Base-by-base conservation (phyloP, 345 rosid species). In the Hypericum perforatum region DNA sequence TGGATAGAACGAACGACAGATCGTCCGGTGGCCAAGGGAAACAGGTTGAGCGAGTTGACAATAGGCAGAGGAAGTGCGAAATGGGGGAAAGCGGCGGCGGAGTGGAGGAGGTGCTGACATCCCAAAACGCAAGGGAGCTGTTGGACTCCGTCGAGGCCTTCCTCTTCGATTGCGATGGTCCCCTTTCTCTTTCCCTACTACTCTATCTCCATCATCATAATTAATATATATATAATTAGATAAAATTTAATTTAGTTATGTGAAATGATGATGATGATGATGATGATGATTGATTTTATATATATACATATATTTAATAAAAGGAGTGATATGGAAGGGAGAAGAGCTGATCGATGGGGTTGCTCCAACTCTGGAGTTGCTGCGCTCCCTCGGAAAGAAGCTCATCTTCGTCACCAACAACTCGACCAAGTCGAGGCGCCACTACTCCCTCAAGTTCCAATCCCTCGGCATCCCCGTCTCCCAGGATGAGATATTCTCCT, bases 291-390 rank as follows among this genome's bases (percentile, higher is more conserved):
- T n/a, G n/a, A n/a, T n/a, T n/a, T n/a, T n/a, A n/a, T n/a, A n/a
- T n/a, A n/a, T n/a, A n/a, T n/a, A n/a, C n/a, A n/a, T n/a, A n/a
- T n/a, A n/a, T n/a, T n/a, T n/a, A n/a, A n/a, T n/a, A n/a, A 43
- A 64, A 92, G 94, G 96, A 52, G 98, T 92, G n/a, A 88, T 92
- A 43, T 88, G 96, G 96, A 92, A 76, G 66, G 95, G 95, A 13
- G 86, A 85, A 40, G 77, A 63, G 62, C 94, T 85, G 63, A 74
- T 92, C 49, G 77, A 83, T 53, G 94, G 96, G 36, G 90, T 81
- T 39, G 56, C 78, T 41, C 52, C 73, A 43, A 81, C 90, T 1
- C 70, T 91, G 11, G 78, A 85, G 36, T 37, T 74, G 67, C 82
- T 91, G 61, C 90, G 95, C 36, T 83, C 95, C 32, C 70, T 84